phyloP scores from a whole-genome alignment of 2,329 filamentous ascomycete genomes.

The Parafenestella ontariensis region DNA sequence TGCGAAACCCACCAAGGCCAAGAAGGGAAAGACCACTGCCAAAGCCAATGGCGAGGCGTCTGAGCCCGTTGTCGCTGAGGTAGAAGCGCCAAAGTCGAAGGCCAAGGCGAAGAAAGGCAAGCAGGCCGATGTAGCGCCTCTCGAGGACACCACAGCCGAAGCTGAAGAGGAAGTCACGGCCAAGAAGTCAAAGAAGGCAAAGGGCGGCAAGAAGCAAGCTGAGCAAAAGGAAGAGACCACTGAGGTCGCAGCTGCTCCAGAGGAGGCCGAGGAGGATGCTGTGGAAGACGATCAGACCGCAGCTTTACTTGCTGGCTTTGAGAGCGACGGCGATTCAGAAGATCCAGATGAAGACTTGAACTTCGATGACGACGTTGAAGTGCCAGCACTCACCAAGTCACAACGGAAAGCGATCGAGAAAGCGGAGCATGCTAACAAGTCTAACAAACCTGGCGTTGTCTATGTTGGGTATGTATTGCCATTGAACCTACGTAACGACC shows the following conservation, averaged over 20 bases:
- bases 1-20: slow-evolving; percentile 46
- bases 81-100: slow-evolving; percentile 11
- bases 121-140: slow-evolving; percentile 18
- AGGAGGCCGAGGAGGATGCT: slow-evolving; percentile 25
- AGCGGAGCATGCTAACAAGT: slow-evolving; percentile 58
- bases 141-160: slow-evolving; percentile 14
- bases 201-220: slow-evolving; percentile 27
- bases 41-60: slow-evolving; percentile 12
- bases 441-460: slow-evolving; percentile 74
- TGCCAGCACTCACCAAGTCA: slow-evolving; percentile 36
- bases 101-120: slow-evolving; percentile 27
- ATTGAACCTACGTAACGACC: not conserved
- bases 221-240: slow-evolving; percentile 2
- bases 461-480: slow-evolving; percentile 72
- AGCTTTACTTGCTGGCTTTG: slow-evolving; percentile 60
- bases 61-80: slow-evolving; percentile 5
- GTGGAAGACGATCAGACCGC: slow-evolving; percentile 57
- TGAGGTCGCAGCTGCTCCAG: not conserved
- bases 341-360: slow-evolving; percentile 45
- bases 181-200: slow-evolving; percentile 32
- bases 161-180: slow-evolving; percentile 12
- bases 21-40: slow-evolving; percentile 38
- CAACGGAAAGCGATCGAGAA: slow-evolving; percentile 56
- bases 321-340: slow-evolving; percentile 54
- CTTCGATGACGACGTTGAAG: slow-evolving; percentile 47